Conservation (phyloP, 148 eudicot genomes). For the Silene conica region DNA sequence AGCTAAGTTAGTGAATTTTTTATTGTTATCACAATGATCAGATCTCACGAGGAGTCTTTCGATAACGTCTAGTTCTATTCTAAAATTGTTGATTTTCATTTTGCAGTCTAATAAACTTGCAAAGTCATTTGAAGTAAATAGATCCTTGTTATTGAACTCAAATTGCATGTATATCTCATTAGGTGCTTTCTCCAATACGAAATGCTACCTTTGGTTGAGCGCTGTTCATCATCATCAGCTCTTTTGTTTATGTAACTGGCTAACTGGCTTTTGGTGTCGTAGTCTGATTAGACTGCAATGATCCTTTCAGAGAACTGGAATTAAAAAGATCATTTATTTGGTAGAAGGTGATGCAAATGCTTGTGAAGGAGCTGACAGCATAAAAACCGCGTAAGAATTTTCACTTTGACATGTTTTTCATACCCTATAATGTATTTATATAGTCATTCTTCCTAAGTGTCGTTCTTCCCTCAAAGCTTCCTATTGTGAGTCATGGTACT, state of each 20-base stretch:
- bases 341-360: slow-evolving; percentile 95
- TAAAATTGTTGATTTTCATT: neutral
- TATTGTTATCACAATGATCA: neutral
- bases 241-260: neutral
- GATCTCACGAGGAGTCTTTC: neutral
- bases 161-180: neutral
- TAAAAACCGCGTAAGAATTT: slow-evolving; percentile 88
- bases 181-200: neutral
- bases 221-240: neutral
- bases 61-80: neutral
- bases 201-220: neutral
- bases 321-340: slow-evolving; percentile 82
- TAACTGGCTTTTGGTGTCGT: slow-evolving; percentile 6
- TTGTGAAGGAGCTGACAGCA: slow-evolving; percentile 86
- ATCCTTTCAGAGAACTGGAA: slow-evolving; percentile 71
- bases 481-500: neutral
- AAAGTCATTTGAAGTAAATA: neutral
- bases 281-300: slow-evolving; percentile 7
- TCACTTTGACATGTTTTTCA: neutral
- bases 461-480: neutral
- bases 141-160: neutral
- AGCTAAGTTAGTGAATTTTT: neutral
- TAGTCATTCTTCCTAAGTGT: neutral
- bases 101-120: too few relatives aligned
- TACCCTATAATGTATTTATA: neutral